Base-by-base conservation (phyloP, 2,329 filamentous ascomycete genomes). In the Calonectria henricotiae region DNA sequence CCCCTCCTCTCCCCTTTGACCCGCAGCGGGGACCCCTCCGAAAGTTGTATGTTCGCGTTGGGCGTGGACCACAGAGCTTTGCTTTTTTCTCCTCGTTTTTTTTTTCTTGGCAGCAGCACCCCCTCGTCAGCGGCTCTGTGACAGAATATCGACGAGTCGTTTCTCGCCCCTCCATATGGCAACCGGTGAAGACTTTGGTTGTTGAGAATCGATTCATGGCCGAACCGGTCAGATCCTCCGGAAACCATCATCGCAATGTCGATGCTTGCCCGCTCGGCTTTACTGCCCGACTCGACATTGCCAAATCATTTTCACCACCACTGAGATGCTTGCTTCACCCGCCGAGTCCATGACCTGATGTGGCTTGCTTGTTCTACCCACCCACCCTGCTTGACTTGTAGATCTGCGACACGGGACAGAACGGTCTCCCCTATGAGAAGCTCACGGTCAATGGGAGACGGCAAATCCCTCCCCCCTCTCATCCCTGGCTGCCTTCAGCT, bases 341-440 rank as follows among this genome's bases (percentile, higher is more conserved):
- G 49, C 65, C 62, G 61, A 68, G 47, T 65, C 64, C 41, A 43
- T 72, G 62, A 65, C 51, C 65, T 71, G 58, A 68, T 72, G 62
- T 71, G 71, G 71, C 68, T 69, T 63, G 23, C 43, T 65, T 67
- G 68, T 70, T 72, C 70, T 67, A 68, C 70, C 70, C 68, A 67
- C 60, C 51, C 25, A 37, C 20, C 27, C 41, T 51, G 63, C 54
- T 65, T 47, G 39, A 68, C 41, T 17, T 32, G 37, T 35, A 69
- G 66, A 69, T 71, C 66, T 71, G 69, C 66, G 51, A 54, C 65
- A 62, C 54, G 54, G 60, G 15, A 32, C 27, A 46, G 62, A 61
- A 37, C 44, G 35, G 62, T 39, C 44, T 60, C 49, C 68, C 63
- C 17, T 9, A 44, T 39, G 47, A 65, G 32, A 55, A 55, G 30